Evolutionary conservation across 345 rosid genomes (phyloP), one percentile per base, ranked within the genome.

Genomic region (Microcos paniculata): DNA sequence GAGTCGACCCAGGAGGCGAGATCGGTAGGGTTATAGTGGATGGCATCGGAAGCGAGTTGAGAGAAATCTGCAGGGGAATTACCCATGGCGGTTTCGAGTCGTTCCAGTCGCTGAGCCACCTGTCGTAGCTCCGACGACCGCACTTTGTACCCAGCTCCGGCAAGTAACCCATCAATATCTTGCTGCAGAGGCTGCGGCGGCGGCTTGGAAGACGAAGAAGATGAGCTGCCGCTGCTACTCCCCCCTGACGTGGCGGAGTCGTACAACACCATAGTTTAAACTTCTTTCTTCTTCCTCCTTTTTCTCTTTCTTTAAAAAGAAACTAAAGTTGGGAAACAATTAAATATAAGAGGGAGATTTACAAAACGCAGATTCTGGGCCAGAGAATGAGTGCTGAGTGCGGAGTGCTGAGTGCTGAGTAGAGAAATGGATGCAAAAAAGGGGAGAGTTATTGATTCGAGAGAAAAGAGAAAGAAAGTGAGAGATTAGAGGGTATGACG

Each of bases 1-100:
- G 90, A 83, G 62, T 90, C 91, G 8, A 90, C 88, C 93, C 90
- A 90, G 70, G 91, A 79, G 74, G 83, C 86, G 51, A 90, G 84
- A 81, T 90, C 91, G 49, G 93, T 79, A 52, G 93, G 93, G 70
- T 90, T 90, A 75, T 88, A 88, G 66, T 82, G 81, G 58, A 87
- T 79, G 33, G 86, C 78, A 67, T 86, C 91, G 35, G 89, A 78
- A 33, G 88, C 82, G 23, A 87, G 83, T 45, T 73, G 73, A 33
- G 88, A 80, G 12, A 86, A 52, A 58, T 85, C 86, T 26, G 84
- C 63, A 1, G 90, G 81, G 57, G 90, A 81, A 83, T 81, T 86
- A 23, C 82, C 89, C 86, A 89, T 87, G 66, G 84, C 91, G 23
- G 83, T 83, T 68, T 90, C 94, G 21, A 90, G 87, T 13, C 86